These are phyloP conservation scores for Ustilaginoidea virens DNA, from an alignment of 2,329 filamentous ascomycete genomes.

Conservation along the genomic window DNA sequence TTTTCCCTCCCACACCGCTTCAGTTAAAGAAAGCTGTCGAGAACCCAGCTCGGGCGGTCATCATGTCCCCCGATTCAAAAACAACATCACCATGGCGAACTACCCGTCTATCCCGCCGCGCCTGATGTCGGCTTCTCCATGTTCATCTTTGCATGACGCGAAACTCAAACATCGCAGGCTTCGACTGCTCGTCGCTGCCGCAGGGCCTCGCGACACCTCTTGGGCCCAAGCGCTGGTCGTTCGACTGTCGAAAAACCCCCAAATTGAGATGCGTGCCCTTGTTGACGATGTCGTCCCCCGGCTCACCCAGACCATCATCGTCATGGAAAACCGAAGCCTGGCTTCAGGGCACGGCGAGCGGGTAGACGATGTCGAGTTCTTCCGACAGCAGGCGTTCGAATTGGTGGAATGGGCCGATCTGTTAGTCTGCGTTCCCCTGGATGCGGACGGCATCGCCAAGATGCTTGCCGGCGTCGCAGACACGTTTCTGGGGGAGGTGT, in stretches of 20 bases:
- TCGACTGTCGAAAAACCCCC: conserved; percentile 47
- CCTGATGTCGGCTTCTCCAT: conserved; percentile 16
- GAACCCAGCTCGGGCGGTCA: conserved; percentile 4
- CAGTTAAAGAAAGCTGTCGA: not conserved
- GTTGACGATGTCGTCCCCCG: conserved; percentile 50
- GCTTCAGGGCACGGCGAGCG: conserved; percentile 15
- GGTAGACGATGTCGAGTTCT: conserved; percentile 35
- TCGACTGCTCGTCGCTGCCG: conserved; percentile 48
- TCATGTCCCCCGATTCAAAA: conserved; percentile 14
- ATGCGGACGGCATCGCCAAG: conserved; percentile 69
- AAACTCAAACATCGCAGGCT: conserved; percentile 28
- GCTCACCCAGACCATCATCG: conserved; percentile 46
- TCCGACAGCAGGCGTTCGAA: conserved; percentile 39
- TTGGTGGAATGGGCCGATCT: conserved; percentile 80
- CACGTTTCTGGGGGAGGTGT: conserved; percentile 62
- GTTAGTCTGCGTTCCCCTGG: conserved; percentile 69
- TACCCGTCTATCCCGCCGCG: conserved; percentile 15
- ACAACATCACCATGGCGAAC: conserved; percentile 17
- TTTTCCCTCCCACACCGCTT: conserved; percentile 1
- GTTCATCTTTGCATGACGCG: conserved; percentile 22
- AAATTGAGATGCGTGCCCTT: conserved; percentile 45
- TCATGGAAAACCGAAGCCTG: conserved; percentile 37
- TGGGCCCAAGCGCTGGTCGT: conserved; percentile 52
- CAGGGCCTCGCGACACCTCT: conserved; percentile 47
- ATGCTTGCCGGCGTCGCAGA: conserved; percentile 79